Evolutionary conservation across 257 asterid species (phyloP), one percentile per base, ranked within the genome.

Genomic region (Buddleja alternifolia): DNA sequence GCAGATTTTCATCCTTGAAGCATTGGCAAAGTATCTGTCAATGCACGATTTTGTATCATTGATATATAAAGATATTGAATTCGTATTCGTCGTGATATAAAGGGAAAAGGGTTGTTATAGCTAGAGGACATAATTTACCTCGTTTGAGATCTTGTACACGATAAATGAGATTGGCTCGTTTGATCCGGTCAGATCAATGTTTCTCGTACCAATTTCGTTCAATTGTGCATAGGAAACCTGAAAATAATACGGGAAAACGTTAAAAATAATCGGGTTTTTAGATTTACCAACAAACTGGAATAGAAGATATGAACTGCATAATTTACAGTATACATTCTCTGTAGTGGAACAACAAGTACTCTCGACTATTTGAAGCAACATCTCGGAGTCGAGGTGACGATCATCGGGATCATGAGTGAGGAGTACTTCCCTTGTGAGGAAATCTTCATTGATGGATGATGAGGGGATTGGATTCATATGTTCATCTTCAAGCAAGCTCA

Each of bases 321-420:
- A n/a, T 32, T 17, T 45, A 54, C 78, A n/a, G n/a, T n/a, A n/a
- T 63, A 74, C 84, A 70, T 79, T 73, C 50, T 81, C 79, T 64
- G 75, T 37, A 45, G 78, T 69, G 44, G 63, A 64, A 54, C 61
- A 52, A 63, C 88, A 64, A 66, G 80, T 76, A 44, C 23, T 75
- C 75, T 88, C 84, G 36, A 78, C 73, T 45, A 77, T 66, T 40
- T 48, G 78, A 64, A 90, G 80, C 75, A 90, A 76, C 55, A 48
- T 20, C 24, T 37, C 77, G 5, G 85, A 63, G 73, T 90, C 90
- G 37, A 90, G 75, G 42, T 66, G 63, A 63, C 71, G 66, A 47
- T 75, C 87, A 71, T 81, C 85, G 1, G 92, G 92, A 73, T 86
- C 85, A 29, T 90, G 96, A 19, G 92, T 83, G 50, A 74, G 75